Percentiles rank a stretch among this genome's conserved stretches.
Evolutionary conservation across 2,329 filamentous ascomycete species (phyloP).

Genomic region (Neonectria neomacrospora): DNA sequence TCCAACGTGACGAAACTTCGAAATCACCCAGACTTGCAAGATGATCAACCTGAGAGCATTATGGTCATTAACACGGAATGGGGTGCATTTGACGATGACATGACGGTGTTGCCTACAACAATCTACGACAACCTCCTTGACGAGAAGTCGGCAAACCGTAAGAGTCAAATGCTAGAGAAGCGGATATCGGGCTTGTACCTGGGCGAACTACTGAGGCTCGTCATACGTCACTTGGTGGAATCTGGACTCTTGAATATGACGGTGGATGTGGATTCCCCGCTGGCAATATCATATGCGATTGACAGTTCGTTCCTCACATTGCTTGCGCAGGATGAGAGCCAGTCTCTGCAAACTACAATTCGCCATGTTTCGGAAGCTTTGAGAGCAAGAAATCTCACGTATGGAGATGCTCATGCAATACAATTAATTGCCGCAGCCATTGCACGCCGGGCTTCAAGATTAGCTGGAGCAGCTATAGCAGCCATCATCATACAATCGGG

Average conservation of each 20-base stretch:
- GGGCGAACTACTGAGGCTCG: constrained; percentile 77
- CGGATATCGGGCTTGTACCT: constrained; percentile 85
- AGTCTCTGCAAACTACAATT: too few species aligned
- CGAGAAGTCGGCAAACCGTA: constrained; percentile 74
- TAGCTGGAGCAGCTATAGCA: constrained; percentile 10
- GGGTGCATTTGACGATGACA: constrained; percentile 23
- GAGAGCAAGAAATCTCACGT: not conserved
- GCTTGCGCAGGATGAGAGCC: not conserved
- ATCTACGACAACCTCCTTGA: constrained; percentile 59
- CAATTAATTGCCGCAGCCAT: constrained; percentile 2
- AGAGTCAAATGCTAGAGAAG: constrained; percentile 86
- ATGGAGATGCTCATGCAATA: not conserved
- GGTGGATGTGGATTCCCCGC: not conserved
- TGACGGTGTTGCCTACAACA: constrained; percentile 11
- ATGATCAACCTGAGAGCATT: not conserved
- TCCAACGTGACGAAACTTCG: constrained; percentile 69
- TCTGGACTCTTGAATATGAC: not conserved
- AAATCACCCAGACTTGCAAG: not conserved
- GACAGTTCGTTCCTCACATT: not conserved
- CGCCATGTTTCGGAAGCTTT: not conserved
- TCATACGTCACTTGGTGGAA: constrained; percentile 38
- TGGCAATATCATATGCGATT: not conserved
- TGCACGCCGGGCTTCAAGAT: constrained; percentile 9
- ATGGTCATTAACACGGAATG: constrained; percentile 27
- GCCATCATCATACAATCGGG: constrained; percentile 13